phyloP scores from a whole-genome alignment of 768 basidiomycete species.

The Mycena galopus region DNA sequence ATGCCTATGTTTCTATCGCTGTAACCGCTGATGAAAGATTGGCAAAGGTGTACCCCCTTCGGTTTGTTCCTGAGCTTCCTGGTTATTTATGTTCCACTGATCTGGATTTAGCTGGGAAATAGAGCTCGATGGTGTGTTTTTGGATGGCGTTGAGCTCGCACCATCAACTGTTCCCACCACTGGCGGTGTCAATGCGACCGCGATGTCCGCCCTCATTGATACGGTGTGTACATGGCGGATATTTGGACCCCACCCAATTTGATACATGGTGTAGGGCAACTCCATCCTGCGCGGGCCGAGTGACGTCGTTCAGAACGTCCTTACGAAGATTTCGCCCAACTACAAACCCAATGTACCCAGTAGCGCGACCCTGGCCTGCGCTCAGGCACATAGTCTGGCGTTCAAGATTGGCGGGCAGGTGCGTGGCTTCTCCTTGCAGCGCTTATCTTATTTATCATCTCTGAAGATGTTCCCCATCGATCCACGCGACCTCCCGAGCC shows the following conservation, averaged over 20 bases:
- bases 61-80: conserved; percentile 38
- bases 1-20: conserved; percentile 32
- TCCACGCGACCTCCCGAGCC: conserved; percentile 75
- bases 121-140: conserved; percentile 72
- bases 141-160: conserved; percentile 68
- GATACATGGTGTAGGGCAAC: conserved; percentile 63
- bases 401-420: conserved; percentile 76
- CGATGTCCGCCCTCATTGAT: conserved; percentile 73
- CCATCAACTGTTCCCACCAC: conserved; percentile 63
- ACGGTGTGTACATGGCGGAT: conserved; percentile 59
- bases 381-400: conserved; percentile 64
- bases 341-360: conserved; percentile 43
- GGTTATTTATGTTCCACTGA: conserved; percentile 18
- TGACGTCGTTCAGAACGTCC: conserved; percentile 70
- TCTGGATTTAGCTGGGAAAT: conserved; percentile 70
- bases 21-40: neutral
- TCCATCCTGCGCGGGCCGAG: conserved; percentile 78
- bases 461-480: conserved; percentile 72
- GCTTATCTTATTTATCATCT: neutral
- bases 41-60: conserved; percentile 51
- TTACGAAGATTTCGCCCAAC: conserved; percentile 51
- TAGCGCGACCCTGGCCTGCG: conserved; percentile 60
- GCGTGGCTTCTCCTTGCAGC: neutral
- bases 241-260: neutral
- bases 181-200: conserved; percentile 46